Conservation (phyloP, 78 protist species). For the Dictyostelium capitatum region DNA sequence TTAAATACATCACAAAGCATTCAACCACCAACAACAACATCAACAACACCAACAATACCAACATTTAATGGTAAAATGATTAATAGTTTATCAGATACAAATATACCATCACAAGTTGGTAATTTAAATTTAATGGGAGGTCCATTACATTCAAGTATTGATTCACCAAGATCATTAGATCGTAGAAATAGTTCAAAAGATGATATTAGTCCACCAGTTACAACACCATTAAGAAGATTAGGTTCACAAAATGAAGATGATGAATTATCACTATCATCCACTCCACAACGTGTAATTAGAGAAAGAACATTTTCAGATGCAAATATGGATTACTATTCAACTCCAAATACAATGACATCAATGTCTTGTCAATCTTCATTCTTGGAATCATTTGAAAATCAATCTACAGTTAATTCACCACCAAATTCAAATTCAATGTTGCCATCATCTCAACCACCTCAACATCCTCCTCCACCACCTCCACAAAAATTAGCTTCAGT, state of each 20-base stretch:
- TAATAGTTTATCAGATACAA: background rate
- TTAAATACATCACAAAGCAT: background rate
- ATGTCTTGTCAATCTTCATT: constrained; percentile 4
- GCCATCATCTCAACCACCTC: constrained; percentile 1
- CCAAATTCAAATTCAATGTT: background rate
- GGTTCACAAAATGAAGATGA: background rate
- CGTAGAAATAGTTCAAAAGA: constrained; percentile 15
- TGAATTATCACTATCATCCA: background rate
- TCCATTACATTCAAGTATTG: background rate
- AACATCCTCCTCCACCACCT: constrained; percentile 14
- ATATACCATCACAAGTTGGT: background rate
- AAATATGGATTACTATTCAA: background rate
- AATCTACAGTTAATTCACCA: background rate
- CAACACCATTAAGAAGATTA: background rate
- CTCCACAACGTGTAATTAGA: background rate
- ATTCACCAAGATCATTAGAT: constrained; percentile 17
- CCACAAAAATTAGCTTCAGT: background rate
- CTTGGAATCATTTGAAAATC: background rate
- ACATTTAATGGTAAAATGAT: background rate
- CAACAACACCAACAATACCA: background rate
- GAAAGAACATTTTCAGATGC: background rate
- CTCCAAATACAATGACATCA: background rate
- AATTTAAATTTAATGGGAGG: background rate
- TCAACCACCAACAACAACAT: background rate
- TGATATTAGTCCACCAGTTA: background rate